Conservation (phyloP, 805 yeast species). For the Komagataella pseudopastoris region DNA sequence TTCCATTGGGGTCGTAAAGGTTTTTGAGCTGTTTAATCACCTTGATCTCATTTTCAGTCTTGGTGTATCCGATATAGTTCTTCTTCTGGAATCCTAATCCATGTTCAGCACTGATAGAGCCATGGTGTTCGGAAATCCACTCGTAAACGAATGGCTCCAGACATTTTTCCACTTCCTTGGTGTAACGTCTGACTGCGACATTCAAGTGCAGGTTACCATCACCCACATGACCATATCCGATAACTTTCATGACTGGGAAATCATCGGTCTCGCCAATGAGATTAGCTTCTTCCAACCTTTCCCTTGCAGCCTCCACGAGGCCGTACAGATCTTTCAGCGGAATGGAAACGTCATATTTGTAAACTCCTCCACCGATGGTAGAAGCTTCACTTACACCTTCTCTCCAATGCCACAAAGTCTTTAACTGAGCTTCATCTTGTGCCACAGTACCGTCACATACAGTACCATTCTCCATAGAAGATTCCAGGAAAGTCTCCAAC, state of each 20-base stretch:
- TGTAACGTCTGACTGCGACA: conserved; percentile 78
- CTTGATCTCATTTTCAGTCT: conserved; percentile 53
- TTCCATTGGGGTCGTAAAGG: conserved; percentile 83
- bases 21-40: conserved; percentile 69
- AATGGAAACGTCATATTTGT: conserved; percentile 90
- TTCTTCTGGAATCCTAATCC: conserved; percentile 96
- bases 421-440: conserved; percentile 82
- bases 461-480: conserved; percentile 69
- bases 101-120: conserved; percentile 95
- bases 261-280: conserved; percentile 51
- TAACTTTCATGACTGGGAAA: conserved; percentile 75
- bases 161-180: conserved; percentile 60
- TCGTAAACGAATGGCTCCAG: conserved; percentile 94
- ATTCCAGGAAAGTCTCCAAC: conserved; percentile 72
- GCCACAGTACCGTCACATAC: conserved; percentile 94
- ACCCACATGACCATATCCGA: conserved; percentile 98
- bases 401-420: conserved; percentile 88
- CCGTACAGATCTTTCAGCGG: conserved; percentile 76
- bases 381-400: conserved; percentile 88
- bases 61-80: conserved; percentile 76
- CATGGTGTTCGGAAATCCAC: conserved; percentile 60
- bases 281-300: conserved; percentile 37
- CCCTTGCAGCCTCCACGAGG: conserved; percentile 68
- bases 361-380: conserved; percentile 81
- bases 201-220: conserved; percentile 95